Base-by-base conservation (phyloP, 1,284 basidiomycete species). In the Papiliotrema flavescens region DNA sequence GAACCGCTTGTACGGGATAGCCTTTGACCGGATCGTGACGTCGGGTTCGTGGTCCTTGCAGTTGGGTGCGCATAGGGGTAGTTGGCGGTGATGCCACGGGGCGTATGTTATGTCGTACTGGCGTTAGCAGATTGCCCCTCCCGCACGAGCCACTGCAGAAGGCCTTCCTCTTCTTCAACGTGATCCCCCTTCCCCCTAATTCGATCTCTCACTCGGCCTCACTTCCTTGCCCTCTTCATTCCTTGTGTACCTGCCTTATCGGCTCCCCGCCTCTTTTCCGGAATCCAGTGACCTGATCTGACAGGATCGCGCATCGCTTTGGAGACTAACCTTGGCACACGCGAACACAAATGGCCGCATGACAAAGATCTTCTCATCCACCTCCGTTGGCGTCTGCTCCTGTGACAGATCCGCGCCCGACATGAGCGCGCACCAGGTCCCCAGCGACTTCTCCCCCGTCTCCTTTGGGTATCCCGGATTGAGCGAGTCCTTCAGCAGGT, bases 301-400 rank as follows among this genome's bases (percentile, higher is more conserved):
- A n/a, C n/a, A n/a, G n/a, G n/a, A n/a, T n/a, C n/a, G n/a, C n/a
- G n/a, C n/a, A n/a, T n/a, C n/a, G n/a, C n/a, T n/a, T n/a, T n/a
- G n/a, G 14, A 39, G n/a, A 65, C 70, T 40, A 36, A 78, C 77
- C 64, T 78, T 77, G 64, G 79, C 79, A 20, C 77, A 77, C 0
- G 78, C 80, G 61, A 82, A 80, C 14, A 80, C 79, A 55, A 76
- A 81, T 0, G 80, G 80, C 15, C 80, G 71, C 19, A 80, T 66
- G 22, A 80, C 75, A 57, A 80, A 81, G 54, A 80, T 75, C 60
- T 78, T 77, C 57, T 80, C 76, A 51, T 80, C 79, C n/a, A 78
- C 70, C 49, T 79, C 78, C 14, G 70, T 67, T 1, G 65, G 55
- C 0, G 66, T 74, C 32, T 78, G 75, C 22, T 71, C 69, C 2